Evolutionary conservation across 495 filamentous ascomycete genomes (phyloP).

Genomic region (Penicillium silybi): DNA sequence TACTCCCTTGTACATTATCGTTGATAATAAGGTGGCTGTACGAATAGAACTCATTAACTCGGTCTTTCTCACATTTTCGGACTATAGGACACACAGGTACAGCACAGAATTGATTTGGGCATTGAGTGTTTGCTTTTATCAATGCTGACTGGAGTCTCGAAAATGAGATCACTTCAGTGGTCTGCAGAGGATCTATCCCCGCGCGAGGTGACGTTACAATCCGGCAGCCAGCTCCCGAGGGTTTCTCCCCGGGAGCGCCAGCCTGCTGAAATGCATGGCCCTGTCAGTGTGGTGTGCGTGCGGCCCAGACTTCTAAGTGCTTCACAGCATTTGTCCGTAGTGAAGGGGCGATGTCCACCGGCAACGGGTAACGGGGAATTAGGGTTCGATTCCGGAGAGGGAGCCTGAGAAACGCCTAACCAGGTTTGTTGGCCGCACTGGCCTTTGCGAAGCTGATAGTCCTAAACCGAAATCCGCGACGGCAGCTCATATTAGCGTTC

Average conservation of each 20-base stretch:
- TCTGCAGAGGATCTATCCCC: constrained; percentile 64
- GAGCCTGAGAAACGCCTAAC: no score
- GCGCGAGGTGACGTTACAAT: constrained; percentile 60
- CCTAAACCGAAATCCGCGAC: neutral
- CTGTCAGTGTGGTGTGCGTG: no score
- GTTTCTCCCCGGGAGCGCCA: no score
- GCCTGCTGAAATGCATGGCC: constrained; percentile 4
- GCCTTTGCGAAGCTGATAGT: neutral
- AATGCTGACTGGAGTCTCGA: neutral
- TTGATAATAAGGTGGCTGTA: neutral
- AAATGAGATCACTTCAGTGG: constrained; percentile 44
- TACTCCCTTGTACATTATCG: constrained; percentile 14
- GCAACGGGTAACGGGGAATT: no score
- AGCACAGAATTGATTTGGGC: neutral
- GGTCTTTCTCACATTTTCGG: neutral
- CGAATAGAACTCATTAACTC: neutral
- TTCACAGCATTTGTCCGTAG: no score
- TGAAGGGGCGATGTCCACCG: no score
- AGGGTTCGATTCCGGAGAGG: no score
- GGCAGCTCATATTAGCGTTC: neutral
- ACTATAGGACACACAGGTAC: neutral
- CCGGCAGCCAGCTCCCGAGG: constrained; percentile 33
- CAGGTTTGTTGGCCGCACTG: neutral
- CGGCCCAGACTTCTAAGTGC: no score
- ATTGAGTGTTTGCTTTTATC: neutral